phyloP scores from a whole-genome alignment of 306 rosid species.

The Gastrolobium villosum region DNA sequence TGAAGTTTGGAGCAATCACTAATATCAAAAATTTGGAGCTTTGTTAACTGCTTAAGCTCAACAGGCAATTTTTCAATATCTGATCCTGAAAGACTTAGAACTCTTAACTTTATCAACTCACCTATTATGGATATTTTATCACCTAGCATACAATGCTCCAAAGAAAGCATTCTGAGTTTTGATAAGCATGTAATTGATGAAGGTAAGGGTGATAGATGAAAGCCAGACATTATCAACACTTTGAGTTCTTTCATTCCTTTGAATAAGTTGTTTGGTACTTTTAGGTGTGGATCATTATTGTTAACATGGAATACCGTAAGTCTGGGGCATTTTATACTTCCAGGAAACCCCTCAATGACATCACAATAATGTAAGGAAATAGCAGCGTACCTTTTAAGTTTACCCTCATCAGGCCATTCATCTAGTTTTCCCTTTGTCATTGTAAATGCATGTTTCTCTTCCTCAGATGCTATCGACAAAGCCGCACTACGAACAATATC shows the following conservation, averaged over 20 bases:
- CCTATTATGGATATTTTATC: conserved; percentile 45
- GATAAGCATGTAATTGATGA: conserved; percentile 30
- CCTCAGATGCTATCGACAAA: conserved; percentile 30
- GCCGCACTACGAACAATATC: conserved; percentile 24
- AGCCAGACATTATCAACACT: conserved; percentile 39
- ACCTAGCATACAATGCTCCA: conserved; percentile 44
- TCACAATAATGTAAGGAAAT: conserved; percentile 39
- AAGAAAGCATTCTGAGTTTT: conserved; percentile 46
- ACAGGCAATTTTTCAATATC: conserved; percentile 43
- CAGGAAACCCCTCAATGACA: conserved; percentile 8
- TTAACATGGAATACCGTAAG: conserved; percentile 26
- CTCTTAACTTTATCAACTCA: conserved; percentile 48
- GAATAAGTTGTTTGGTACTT: conserved; percentile 28
- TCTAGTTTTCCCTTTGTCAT: not conserved
- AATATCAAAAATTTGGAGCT: conserved; percentile 55
- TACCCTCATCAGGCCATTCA: conserved; percentile 42
- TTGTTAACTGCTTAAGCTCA: conserved; percentile 47
- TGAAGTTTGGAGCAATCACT: conserved; percentile 49
- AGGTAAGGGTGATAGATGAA: not conserved
- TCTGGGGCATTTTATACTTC: not conserved
- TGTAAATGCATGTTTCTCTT: not conserved
- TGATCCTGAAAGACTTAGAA: conserved; percentile 56
- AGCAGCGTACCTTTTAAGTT: conserved; percentile 31
- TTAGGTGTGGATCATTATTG: conserved; percentile 16
- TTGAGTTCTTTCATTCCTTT: conserved; percentile 35